Evolutionary conservation across 139 green algal species (phyloP).

Genomic region (Spirogloea muscicola): DNA sequence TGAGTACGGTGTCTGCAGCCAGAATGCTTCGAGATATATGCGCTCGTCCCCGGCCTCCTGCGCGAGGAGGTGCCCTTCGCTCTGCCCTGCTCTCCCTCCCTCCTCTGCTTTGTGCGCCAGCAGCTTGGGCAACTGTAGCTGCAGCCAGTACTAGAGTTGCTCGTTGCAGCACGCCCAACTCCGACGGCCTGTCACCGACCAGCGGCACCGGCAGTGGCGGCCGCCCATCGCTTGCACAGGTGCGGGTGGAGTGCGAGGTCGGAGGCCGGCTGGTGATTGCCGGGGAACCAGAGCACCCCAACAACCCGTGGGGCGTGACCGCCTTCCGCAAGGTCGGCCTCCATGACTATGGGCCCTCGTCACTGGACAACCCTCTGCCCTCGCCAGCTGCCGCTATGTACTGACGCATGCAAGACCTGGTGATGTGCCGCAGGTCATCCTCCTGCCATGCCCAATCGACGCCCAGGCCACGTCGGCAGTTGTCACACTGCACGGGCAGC

Average conservation of each 20-base stretch:
- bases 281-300: constrained; percentile 21
- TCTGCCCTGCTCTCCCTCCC: too few relatives aligned
- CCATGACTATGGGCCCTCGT: not conserved
- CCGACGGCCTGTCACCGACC: not conserved
- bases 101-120: not conserved
- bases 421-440: constrained; percentile 32
- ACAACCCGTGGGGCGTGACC: constrained; percentile 27
- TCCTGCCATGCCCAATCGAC: constrained; percentile 9
- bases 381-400: not conserved
- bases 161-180: not conserved
- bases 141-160: too few relatives aligned
- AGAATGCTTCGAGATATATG: constrained; percentile 28
- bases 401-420: too few relatives aligned
- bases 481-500: constrained; percentile 26
- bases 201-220: too few relatives aligned
- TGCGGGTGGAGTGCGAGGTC: constrained; percentile 14
- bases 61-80: constrained; percentile 30
- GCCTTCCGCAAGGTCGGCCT: constrained; percentile 11
- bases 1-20: too few relatives aligned
- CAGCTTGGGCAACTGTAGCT: too few relatives aligned
- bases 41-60: constrained; percentile 16
- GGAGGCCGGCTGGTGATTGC: constrained; percentile 24
- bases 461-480: constrained; percentile 18
- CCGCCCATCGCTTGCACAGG: not conserved
- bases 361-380: not conserved